These are phyloP conservation scores for Fagopyrum tataricum DNA, from an alignment of 148 eudicot genomes.

Conservation along the genomic window DNA sequence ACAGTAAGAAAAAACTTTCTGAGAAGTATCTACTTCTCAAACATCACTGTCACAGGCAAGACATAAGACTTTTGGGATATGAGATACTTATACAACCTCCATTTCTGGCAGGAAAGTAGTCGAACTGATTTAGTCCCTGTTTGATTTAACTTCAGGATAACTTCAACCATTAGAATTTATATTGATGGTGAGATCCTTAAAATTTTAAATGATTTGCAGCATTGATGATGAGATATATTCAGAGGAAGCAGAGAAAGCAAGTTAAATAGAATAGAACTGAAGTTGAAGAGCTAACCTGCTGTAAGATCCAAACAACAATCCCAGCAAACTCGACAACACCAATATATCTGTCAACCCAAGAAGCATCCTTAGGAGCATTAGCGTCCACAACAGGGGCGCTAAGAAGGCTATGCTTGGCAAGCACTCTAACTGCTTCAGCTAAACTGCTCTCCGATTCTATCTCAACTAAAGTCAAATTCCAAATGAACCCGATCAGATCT, in stretches of 20 bases:
- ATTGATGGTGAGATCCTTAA: no score
- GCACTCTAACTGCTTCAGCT: constrained; percentile 76
- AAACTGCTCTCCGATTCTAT: constrained; percentile 72
- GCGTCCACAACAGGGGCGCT: constrained; percentile 91
- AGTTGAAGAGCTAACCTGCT: constrained; percentile 24
- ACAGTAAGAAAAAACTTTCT: not conserved
- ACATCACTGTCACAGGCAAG: not conserved
- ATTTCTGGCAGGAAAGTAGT: not conserved
- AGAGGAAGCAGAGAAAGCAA: not conserved
- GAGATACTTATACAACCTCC: not conserved
- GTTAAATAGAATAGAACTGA: not conserved
- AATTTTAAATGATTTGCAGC: not conserved
- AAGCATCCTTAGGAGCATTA: constrained; percentile 67
- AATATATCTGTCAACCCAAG: constrained; percentile 90
- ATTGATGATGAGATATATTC: not conserved
- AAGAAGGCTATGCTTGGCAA: constrained; percentile 65
- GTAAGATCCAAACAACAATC: constrained; percentile 90
- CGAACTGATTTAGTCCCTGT: no score
- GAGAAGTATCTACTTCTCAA: not conserved
- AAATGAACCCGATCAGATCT: not conserved
- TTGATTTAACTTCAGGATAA: not conserved
- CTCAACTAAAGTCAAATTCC: constrained; percentile 36
- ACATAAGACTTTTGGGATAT: not conserved
- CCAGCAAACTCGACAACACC: constrained; percentile 94
- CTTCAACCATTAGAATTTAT: no score